Evolutionary conservation across 805 yeast genomes (phyloP).

Genomic region (Myxozyma udenii): DNA sequence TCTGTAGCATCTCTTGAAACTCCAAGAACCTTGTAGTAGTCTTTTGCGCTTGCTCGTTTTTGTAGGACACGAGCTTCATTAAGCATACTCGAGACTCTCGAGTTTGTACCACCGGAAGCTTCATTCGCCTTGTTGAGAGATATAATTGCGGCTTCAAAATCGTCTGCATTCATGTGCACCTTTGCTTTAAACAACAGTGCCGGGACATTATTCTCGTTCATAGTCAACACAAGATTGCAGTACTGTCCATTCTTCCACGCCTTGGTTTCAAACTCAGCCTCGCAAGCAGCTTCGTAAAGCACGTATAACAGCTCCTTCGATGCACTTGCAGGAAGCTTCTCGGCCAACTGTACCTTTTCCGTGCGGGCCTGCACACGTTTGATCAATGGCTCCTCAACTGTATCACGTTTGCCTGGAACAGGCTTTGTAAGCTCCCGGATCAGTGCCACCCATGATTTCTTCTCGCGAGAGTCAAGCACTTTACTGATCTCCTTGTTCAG

Average conservation of each 20-base stretch:
- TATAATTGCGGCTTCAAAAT: constrained; percentile 34
- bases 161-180: constrained; percentile 26
- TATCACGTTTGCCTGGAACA: constrained; percentile 2
- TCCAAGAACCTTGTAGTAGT: constrained; percentile 77
- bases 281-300: constrained; percentile 31
- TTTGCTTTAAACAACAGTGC: constrained; percentile 33
- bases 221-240: constrained; percentile 34
- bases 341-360: constrained; percentile 4
- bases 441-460: constrained; percentile 14
- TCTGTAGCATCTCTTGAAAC: constrained; percentile 64
- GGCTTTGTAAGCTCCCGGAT: constrained; percentile 2
- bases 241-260: constrained; percentile 33
- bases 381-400: constrained; percentile 24
- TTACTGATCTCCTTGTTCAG: constrained; percentile 23
- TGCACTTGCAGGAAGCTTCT: constrained; percentile 6
- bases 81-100: constrained; percentile 31
- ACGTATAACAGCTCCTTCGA: constrained; percentile 25
- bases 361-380: constrained; percentile 27
- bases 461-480: constrained; percentile 12
- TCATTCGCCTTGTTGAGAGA: constrained; percentile 29
- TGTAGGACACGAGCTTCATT: constrained; percentile 34
- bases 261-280: constrained; percentile 26
- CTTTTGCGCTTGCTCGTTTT: constrained; percentile 49
- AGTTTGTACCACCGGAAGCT: constrained; percentile 26
- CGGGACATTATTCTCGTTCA: constrained; percentile 33